These are phyloP conservation scores for Cucumis variabilis DNA, from an alignment of 331 rosid species.

Conservation along the genomic window DNA sequence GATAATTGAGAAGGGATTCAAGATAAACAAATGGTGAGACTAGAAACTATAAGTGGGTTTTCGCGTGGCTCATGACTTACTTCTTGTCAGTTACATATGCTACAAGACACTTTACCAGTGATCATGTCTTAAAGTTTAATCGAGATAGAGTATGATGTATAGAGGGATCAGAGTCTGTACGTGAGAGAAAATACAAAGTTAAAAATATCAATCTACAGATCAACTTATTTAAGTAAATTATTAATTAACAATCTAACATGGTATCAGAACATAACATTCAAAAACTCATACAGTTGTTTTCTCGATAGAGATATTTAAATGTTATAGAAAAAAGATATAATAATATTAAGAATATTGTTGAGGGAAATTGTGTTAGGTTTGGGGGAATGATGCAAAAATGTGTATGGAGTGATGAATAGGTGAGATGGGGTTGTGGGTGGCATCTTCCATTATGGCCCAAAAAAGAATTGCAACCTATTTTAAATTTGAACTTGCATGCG, in stretches of 20 bases:
- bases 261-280: no score
- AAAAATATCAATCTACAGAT: no score
- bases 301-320: no score
- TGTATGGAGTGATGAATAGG: conserved; percentile 31
- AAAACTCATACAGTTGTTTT: no score
- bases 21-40: neutral
- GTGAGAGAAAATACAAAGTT: no score
- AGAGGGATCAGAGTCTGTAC: no score
- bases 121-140: neutral
- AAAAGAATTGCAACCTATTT: conserved; percentile 49
- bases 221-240: no score
- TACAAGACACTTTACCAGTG: neutral
- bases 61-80: neutral
- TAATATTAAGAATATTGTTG: neutral
- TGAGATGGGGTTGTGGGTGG: conserved; percentile 62
- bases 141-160: conserved; percentile 6
- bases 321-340: no score
- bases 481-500: conserved; percentile 81
- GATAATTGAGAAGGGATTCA: neutral
- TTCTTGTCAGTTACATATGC: neutral
- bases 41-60: neutral
- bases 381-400: conserved; percentile 62
- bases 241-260: no score
- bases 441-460: conserved; percentile 69
- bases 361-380: neutral